A percentile compares a stretch with the other conserved stretches of the same genome.
Evolutionary conservation across 257 asterid species (phyloP).

Genomic region (Fraxinus anomala): DNA sequence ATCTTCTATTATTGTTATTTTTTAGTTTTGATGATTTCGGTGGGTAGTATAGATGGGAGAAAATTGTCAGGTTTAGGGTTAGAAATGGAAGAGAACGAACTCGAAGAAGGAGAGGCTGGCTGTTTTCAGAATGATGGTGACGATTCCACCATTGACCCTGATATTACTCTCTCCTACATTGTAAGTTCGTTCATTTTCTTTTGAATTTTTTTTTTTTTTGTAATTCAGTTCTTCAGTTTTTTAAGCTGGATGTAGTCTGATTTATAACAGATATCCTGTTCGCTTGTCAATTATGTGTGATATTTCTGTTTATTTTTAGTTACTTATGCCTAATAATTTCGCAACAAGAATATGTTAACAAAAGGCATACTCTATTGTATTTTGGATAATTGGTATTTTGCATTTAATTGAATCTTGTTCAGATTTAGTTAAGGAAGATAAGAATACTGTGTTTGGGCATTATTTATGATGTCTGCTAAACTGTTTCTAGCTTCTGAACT

Average conservation of each 20-base stretch:
- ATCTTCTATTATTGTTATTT: constrained; percentile 5
- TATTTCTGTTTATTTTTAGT: constrained; percentile 10
- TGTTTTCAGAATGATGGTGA: constrained; percentile 41
- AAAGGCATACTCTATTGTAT: not conserved
- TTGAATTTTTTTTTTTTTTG: not conserved
- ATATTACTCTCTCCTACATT: constrained; percentile 85
- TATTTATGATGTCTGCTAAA: not conserved
- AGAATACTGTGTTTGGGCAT: not conserved
- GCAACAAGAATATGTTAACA: not conserved
- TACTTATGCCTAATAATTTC: not conserved
- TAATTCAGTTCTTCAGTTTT: constrained; percentile 25
- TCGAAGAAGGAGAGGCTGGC: constrained; percentile 96
- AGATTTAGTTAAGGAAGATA: not conserved
- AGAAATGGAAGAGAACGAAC: constrained; percentile 79
- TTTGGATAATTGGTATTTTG: not conserved
- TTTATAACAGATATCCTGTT: constrained; percentile 20
- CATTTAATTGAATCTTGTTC: not conserved
- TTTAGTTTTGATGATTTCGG: constrained; percentile 65
- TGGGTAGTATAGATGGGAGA: constrained; percentile 74
- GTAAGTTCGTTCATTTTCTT: constrained; percentile 52
- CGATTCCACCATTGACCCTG: constrained; percentile 87
- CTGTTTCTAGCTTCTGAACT: constrained; percentile 16
- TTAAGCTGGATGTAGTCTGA: constrained; percentile 26
- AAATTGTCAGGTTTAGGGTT: constrained; percentile 68
- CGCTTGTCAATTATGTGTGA: constrained; percentile 20